Evolutionary conservation across 192 early-diverging fungal genomes (phyloP), one percentile per base, ranked within the genome.

Genomic region (Dissophora globulifera): DNA sequence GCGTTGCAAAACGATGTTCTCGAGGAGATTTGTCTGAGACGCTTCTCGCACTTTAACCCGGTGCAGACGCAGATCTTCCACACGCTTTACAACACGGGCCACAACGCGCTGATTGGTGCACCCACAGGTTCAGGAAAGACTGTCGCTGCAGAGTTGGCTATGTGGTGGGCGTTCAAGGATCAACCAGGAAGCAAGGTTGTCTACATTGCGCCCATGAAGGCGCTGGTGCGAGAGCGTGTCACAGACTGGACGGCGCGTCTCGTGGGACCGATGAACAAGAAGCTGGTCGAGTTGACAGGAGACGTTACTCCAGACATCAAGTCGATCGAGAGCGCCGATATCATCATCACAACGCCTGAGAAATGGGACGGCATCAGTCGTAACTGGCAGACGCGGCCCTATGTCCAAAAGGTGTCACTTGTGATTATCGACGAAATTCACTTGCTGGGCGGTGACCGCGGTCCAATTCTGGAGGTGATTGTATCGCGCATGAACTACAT

Each of bases 361-460:
- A 98, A 98, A 67, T 99, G 96, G 96, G 96, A 99, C 82, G 96
- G 96, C 58, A 93, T 99, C 64, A 93, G 90, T 78, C 91, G 98
- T 53, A 91, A 87, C 42, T 98, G 96, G 91, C 88, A 95, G 55
- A 90, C 86, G n/a, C 87, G 96, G 45, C 88, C 84, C 12, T 98
- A 97, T 83, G 95, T 98, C 19, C 89, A 86, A 40, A 78, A 85
- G 40, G 94, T 99, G 23, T 92, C 94, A 11, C 80, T 93, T 43
- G 92, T 99, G 15, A 96, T 99, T 46, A 96, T 98, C 75, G 98
- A 98, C 82, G 98, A 98, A 85, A 98, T 99, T 49, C 96, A 99
- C 78, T 82, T 98, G 56, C 87, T 99, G 15, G 96, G 96, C 23
- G 94, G 94, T 19, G 98, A 98, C 71, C 92, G 95, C 62, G 98